phyloP scores from a whole-genome alignment of 2,329 filamentous ascomycete genomes.

The Colletotrichum navitas region DNA sequence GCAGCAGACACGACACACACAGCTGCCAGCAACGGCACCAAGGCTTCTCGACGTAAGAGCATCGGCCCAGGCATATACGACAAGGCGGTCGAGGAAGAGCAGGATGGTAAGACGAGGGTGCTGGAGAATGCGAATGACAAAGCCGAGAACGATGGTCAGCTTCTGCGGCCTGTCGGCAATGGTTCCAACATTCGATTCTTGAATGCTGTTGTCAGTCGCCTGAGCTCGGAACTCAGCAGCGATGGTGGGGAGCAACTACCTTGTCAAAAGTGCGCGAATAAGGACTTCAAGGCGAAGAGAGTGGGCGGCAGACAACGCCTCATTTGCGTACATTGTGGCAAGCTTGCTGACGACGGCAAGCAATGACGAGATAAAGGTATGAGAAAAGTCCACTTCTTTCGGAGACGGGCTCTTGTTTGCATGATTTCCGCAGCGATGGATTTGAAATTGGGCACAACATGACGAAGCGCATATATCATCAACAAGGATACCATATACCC shows the following conservation, averaged over 20 bases:
- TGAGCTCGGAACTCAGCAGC: constrained; percentile 63
- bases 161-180: constrained; percentile 41
- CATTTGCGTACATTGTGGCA: constrained; percentile 71
- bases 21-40: constrained; percentile 35
- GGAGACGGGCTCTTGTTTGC: background rate
- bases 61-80: constrained; percentile 43
- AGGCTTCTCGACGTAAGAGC: constrained; percentile 46
- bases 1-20: constrained; percentile 29
- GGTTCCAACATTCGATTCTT: constrained; percentile 47
- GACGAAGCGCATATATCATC: constrained; percentile 33
- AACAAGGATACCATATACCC: constrained; percentile 39
- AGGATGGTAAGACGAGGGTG: constrained; percentile 17
- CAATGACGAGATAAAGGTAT: background rate
- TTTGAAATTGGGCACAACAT: constrained; percentile 27
- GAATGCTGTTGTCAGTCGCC: constrained; percentile 62
- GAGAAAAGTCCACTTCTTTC: background rate
- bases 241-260: constrained; percentile 62
- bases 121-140: constrained; percentile 26
- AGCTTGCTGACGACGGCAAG: constrained; percentile 43
- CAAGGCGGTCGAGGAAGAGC: constrained; percentile 35
- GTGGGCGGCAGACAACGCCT: constrained; percentile 66
- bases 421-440: constrained; percentile 25
- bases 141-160: constrained; percentile 28
- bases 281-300: constrained; percentile 72
- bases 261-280: constrained; percentile 71